Conservation (phyloP, 495 filamentous ascomycete species). For the Daldinia vernicosa region DNA sequence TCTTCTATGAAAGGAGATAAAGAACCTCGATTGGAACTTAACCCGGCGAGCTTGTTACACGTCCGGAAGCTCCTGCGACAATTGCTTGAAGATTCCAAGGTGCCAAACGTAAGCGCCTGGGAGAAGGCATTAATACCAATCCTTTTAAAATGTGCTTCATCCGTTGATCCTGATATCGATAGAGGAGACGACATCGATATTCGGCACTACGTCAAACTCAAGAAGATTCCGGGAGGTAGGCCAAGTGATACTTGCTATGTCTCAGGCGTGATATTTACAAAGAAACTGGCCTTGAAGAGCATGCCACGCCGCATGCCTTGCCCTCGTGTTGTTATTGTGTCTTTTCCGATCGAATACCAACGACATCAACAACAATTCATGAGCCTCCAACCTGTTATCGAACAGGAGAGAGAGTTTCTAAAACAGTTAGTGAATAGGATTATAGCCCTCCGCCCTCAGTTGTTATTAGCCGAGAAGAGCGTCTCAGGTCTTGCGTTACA, state of each 20-base stretch:
- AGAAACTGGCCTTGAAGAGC: conserved; percentile 93
- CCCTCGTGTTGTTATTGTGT: conserved; percentile 90
- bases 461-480: conserved; percentile 88
- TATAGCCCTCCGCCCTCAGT: conserved; percentile 78
- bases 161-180: conserved; percentile 91
- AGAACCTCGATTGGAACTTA: conserved; percentile 80
- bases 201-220: conserved; percentile 97
- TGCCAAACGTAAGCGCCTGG: conserved; percentile 80
- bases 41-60: conserved; percentile 85
- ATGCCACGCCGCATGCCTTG: conserved; percentile 88
- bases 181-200: conserved; percentile 95
- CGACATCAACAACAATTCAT: conserved; percentile 96
- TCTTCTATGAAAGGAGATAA: conserved; percentile 83
- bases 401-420: conserved; percentile 94
- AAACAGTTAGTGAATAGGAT: conserved; percentile 94
- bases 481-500: conserved; percentile 91
- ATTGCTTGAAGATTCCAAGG: conserved; percentile 76
- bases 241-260: conserved; percentile 94
- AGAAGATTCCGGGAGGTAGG: conserved; percentile 89
- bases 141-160: conserved; percentile 88
- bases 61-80: conserved; percentile 85
- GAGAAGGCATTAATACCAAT: conserved; percentile 92
- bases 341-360: conserved; percentile 96
- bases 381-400: conserved; percentile 96
- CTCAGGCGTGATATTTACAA: conserved; percentile 94